phyloP scores from a whole-genome alignment of 495 filamentous ascomycete genomes.

The Aspergillus sparsus region DNA sequence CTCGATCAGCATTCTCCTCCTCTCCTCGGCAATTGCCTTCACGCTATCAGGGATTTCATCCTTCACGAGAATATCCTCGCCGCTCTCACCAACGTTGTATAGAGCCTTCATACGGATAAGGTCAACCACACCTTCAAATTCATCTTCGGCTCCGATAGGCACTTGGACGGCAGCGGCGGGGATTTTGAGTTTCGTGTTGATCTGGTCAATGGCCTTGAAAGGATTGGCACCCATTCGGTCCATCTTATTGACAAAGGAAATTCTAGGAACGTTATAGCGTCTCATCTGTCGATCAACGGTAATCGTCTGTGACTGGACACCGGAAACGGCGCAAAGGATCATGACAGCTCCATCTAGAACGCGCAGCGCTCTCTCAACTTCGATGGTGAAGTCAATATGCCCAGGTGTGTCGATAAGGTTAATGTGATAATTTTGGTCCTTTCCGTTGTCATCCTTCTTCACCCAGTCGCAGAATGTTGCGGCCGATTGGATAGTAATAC shows the following conservation, averaged over 20 bases:
- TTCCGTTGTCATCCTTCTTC: conserved; percentile 69
- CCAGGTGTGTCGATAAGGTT: conserved; percentile 99
- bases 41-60: conserved; percentile 81
- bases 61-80: conserved; percentile 67
- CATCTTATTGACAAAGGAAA: conserved; percentile 99
- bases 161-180: conserved; percentile 93
- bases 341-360: conserved; percentile 97
- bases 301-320: conserved; percentile 97
- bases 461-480: conserved; percentile 98
- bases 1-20: conserved; percentile 83
- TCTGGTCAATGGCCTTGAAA: conserved; percentile 96
- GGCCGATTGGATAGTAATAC: conserved; percentile 97
- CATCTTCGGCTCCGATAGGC: conserved; percentile 90
- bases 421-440: conserved; percentile 91
- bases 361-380: conserved; percentile 93
- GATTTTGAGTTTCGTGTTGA: conserved; percentile 91
- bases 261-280: conserved; percentile 92
- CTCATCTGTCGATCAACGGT: conserved; percentile 99
- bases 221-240: conserved; percentile 98
- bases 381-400: conserved; percentile 99
- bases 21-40: conserved; percentile 72
- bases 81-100: conserved; percentile 82
- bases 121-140: conserved; percentile 93
- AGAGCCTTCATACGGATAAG: conserved; percentile 89
- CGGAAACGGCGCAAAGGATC: conserved; percentile 96